Conservation (phyloP, 2,329 filamentous ascomycete species). For the Botrytis medusae region DNA sequence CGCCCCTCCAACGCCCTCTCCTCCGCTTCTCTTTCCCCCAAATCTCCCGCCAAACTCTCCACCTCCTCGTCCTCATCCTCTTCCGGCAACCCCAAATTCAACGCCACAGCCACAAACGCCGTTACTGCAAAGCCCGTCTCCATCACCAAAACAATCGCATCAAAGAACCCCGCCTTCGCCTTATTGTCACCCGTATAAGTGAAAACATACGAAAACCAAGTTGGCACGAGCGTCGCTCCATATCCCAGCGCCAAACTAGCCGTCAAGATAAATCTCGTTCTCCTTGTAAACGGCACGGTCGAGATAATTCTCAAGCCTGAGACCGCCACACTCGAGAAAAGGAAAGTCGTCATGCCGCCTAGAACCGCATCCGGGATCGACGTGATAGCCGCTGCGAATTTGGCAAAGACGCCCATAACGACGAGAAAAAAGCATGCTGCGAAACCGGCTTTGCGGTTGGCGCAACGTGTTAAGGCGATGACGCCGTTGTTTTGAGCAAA, state of each 20-base stretch:
- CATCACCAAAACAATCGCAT: constrained; percentile 72
- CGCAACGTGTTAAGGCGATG: constrained; percentile 77
- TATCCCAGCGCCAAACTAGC: constrained; percentile 72
- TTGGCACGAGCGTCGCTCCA: constrained; percentile 64
- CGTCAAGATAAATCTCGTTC: constrained; percentile 80
- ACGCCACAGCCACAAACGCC: constrained; percentile 55
- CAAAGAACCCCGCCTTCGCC: constrained; percentile 68
- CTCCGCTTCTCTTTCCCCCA: constrained; percentile 24
- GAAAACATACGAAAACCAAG: constrained; percentile 70
- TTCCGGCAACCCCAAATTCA: constrained; percentile 72
- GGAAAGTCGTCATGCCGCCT: constrained; percentile 75
- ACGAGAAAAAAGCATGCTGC: constrained; percentile 75
- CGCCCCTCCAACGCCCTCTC: constrained; percentile 5
- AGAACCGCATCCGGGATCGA: constrained; percentile 68
- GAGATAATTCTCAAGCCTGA: constrained; percentile 76
- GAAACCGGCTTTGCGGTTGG: constrained; percentile 78
- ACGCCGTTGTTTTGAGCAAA: constrained; percentile 87
- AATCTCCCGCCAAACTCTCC: constrained; percentile 36
- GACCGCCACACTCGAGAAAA: constrained; percentile 74
- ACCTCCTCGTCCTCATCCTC: constrained; percentile 66
- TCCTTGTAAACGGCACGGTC: constrained; percentile 70
- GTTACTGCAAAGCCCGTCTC: constrained; percentile 75
- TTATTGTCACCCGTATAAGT: constrained; percentile 68
- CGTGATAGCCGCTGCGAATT: constrained; percentile 77
- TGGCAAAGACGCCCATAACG: constrained; percentile 78